Evolutionary conservation across 257 asterid genomes (phyloP).

Genomic region (Solanum raphanifolium): DNA sequence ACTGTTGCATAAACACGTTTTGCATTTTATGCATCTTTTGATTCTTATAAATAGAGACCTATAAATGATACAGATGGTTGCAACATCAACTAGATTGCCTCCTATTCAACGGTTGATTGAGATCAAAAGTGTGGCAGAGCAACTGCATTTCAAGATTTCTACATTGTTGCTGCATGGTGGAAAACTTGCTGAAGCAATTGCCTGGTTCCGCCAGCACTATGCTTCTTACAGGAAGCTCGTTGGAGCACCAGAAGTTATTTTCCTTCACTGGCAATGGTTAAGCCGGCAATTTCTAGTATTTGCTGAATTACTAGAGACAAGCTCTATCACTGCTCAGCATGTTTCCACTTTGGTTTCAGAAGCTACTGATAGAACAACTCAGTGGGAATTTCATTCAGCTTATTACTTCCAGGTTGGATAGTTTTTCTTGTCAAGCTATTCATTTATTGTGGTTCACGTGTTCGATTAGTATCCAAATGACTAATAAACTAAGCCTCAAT

Average conservation of each 20-base stretch:
- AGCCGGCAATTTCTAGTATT: conserved; percentile 83
- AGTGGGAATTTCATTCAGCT: conserved; percentile 80
- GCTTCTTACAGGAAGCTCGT: conserved; percentile 57
- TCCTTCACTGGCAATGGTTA: conserved; percentile 98
- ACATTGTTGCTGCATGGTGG: conserved; percentile 90
- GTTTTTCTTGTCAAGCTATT: neutral
- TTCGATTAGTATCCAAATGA: neutral
- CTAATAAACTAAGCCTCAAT: neutral
- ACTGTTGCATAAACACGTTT: neutral
- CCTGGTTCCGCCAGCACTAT: conserved; percentile 73
- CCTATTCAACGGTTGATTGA: conserved; percentile 81
- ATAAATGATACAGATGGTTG: conserved; percentile 57
- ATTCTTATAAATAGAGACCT: neutral
- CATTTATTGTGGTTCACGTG: neutral
- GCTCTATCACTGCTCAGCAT: conserved; percentile 40
- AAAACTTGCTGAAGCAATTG: conserved; percentile 71
- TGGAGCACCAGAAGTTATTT: conserved; percentile 66
- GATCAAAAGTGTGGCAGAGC: conserved; percentile 83
- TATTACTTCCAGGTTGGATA: conserved; percentile 70
- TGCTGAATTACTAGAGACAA: conserved; percentile 85
- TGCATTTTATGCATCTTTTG: neutral
- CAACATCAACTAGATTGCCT: conserved; percentile 82
- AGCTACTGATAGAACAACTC: conserved; percentile 65
- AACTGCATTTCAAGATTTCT: conserved; percentile 80
- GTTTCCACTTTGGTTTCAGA: conserved; percentile 35